Evolutionary conservation across 495 filamentous ascomycete genomes (phyloP).

Genomic region (Hyaloscypha bicolor): DNA sequence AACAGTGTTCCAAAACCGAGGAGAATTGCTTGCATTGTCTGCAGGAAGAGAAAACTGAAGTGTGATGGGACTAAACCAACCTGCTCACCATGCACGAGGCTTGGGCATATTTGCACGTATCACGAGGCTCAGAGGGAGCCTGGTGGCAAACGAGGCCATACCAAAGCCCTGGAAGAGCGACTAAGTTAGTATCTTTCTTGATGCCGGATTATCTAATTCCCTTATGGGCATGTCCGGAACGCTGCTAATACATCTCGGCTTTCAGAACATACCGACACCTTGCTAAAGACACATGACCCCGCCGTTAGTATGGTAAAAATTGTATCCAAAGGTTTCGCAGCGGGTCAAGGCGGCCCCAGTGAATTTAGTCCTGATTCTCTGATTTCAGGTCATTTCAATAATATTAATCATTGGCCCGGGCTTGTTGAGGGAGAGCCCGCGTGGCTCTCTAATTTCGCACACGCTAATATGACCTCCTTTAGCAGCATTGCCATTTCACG

Average conservation of each 20-base stretch:
- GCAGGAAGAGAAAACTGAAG: slow-evolving; percentile 88
- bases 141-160: slow-evolving; percentile 96
- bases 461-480: too few species aligned
- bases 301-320: slow-evolving; percentile 30
- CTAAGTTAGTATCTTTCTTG: slow-evolving; percentile 63
- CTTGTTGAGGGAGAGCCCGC: slow-evolving; percentile 32
- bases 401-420: slow-evolving; percentile 45
- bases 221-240: background rate
- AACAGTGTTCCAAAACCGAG: slow-evolving; percentile 80
- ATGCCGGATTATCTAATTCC: slow-evolving; percentile 2
- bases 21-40: slow-evolving; percentile 93
- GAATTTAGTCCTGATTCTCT: slow-evolving; percentile 16
- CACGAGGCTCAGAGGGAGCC: slow-evolving; percentile 97
- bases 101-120: slow-evolving; percentile 91
- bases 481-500: too few species aligned
- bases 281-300: slow-evolving; percentile 75
- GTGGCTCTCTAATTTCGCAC: too few species aligned
- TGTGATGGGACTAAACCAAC: slow-evolving; percentile 79
- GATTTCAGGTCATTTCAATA: slow-evolving; percentile 40
- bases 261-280: slow-evolving; percentile 89
- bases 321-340: slow-evolving; percentile 16
- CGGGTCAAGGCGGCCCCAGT: slow-evolving; percentile 10
- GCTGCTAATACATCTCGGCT: slow-evolving; percentile 9
- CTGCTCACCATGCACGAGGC: slow-evolving; percentile 89
- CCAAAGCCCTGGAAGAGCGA: slow-evolving; percentile 93